Evolutionary conservation across 345 rosid genomes (phyloP).

Genomic region (Triadica sebifera): DNA sequence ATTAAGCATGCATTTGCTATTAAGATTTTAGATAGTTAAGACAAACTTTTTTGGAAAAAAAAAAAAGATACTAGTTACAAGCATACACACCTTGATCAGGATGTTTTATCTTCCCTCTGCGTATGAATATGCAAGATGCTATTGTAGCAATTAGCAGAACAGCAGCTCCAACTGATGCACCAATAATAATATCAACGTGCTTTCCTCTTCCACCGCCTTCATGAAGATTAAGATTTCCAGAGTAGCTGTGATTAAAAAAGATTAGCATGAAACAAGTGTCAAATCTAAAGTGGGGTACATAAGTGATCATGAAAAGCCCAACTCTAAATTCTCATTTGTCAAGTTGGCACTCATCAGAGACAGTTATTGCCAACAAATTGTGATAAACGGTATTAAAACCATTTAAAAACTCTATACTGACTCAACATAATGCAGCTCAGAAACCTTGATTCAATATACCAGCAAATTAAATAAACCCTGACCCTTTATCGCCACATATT

Average conservation of each 20-base stretch:
- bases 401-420: neutral
- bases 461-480: too few relatives aligned
- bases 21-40: slow-evolving; percentile 3
- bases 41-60: slow-evolving; percentile 8
- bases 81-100: slow-evolving; percentile 39
- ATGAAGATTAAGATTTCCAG: slow-evolving; percentile 66
- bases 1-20: slow-evolving; percentile 14
- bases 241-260: slow-evolving; percentile 42
- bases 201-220: slow-evolving; percentile 42
- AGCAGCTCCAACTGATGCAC: slow-evolving; percentile 72
- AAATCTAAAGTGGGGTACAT: neutral
- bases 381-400: neutral
- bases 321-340: neutral
- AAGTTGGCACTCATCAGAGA: neutral
- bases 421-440: too few relatives aligned
- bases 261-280: neutral
- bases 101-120: slow-evolving; percentile 50
- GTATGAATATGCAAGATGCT: slow-evolving; percentile 51
- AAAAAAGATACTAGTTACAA: slow-evolving; percentile 1
- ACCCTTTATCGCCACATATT: too few relatives aligned
- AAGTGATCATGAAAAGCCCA: neutral
- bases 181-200: slow-evolving; percentile 51
- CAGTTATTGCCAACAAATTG: neutral
- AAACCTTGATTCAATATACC: too few relatives aligned
- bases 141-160: slow-evolving; percentile 61